Conservation (phyloP, 169 alveolate genomes). For the Plasmodium fragile region DNA sequence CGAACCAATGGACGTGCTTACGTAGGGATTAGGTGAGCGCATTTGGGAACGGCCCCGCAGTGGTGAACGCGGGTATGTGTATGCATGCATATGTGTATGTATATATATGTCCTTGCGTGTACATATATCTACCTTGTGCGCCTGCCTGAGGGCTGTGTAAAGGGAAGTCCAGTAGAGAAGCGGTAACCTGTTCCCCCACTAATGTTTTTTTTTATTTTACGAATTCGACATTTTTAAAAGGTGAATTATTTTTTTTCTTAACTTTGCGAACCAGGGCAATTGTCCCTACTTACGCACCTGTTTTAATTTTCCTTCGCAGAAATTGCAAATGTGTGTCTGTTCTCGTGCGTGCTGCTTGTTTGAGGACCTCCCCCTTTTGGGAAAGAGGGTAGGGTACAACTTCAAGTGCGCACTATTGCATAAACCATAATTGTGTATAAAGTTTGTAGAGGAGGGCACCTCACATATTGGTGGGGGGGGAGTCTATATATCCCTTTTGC, state of each 20-base stretch:
- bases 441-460: background rate
- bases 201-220: background rate
- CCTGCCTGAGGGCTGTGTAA: background rate
- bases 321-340: background rate
- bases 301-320: background rate
- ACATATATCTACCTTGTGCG: background rate
- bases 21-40: background rate
- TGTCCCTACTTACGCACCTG: background rate
- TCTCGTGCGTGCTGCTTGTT: background rate
- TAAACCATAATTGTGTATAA: background rate
- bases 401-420: background rate
- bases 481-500: background rate
- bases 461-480: background rate
- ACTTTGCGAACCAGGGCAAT: background rate
- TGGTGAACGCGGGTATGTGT: background rate
- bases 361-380: background rate
- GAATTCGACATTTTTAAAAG: background rate
- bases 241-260: background rate
- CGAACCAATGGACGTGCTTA: background rate
- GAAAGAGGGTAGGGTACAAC: background rate
- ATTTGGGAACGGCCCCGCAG: background rate
- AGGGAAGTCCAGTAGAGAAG: background rate
- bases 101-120: background rate
- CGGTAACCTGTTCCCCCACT: background rate
- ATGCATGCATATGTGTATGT: background rate